Evolutionary conservation across 2,329 filamentous ascomycete genomes (phyloP).

Genomic region (Arthrobotrys pseudoclavata): DNA sequence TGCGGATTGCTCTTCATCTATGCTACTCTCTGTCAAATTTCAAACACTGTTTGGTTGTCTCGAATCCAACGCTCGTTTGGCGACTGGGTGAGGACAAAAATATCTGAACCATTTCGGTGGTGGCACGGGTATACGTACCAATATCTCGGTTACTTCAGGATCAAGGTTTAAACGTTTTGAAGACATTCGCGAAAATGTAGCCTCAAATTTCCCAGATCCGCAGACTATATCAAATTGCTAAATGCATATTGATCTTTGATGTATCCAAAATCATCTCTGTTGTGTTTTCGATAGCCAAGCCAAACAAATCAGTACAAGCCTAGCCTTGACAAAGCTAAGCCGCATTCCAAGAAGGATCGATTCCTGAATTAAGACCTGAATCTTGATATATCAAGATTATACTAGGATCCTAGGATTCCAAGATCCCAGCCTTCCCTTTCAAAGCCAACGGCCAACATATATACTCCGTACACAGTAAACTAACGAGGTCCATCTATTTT

Average conservation of each 20-base stretch:
- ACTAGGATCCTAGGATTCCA: not conserved
- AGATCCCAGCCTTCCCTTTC: not conserved
- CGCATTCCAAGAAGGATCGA: constrained; percentile 3
- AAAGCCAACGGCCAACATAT: not conserved
- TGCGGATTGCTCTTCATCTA: not conserved
- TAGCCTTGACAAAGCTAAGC: not conserved
- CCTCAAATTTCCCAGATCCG: too few relatives aligned
- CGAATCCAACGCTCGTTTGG: not conserved
- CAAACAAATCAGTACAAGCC: not conserved
- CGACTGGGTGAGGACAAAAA: not conserved
- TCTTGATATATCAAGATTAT: not conserved
- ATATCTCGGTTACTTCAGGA: not conserved
- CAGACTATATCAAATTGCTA: too few relatives aligned
- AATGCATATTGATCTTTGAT: too few relatives aligned
- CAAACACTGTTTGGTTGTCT: not conserved
- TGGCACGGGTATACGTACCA: not conserved
- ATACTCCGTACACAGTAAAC: not conserved
- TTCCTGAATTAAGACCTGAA: not conserved
- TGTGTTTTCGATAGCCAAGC: not conserved
- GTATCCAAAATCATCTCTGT: too few relatives aligned
- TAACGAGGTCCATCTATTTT: not conserved
- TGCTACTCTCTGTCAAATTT: not conserved
- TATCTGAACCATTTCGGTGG: not conserved
- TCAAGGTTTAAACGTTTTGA: too few relatives aligned
- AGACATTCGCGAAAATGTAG: too few relatives aligned